phyloP scores from a whole-genome alignment of 768 basidiomycete genomes.

The Baorangia bicolor region DNA sequence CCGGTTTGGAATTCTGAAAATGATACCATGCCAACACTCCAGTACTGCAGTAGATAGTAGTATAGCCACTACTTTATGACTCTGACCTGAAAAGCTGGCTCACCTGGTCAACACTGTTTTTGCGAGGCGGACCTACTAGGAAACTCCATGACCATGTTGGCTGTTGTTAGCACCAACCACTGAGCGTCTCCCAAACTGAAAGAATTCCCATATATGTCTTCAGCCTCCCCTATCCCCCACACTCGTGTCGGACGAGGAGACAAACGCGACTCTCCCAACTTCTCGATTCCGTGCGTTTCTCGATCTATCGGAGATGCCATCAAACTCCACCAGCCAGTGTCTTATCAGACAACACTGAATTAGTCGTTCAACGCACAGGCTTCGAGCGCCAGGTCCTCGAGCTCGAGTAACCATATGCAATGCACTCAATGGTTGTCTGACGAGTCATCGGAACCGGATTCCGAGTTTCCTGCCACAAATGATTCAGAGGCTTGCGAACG shows the following conservation, averaged over 20 bases:
- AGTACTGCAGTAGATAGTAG: no score
- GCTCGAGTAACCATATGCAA: neutral
- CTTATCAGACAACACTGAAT: neutral
- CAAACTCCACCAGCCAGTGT: neutral
- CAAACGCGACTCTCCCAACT: neutral
- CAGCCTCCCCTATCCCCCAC: neutral
- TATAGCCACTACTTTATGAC: neutral
- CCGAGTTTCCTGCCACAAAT: no score
- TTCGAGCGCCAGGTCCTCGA: neutral
- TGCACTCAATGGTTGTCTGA: no score
- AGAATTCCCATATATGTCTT: neutral
- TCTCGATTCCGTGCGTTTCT: no score
- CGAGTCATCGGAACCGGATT: no score
- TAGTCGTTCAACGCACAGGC: neutral
- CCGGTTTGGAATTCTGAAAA: conserved; percentile 6
- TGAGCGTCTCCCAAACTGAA: neutral
- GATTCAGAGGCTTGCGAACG: no score
- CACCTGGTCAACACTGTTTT: neutral
- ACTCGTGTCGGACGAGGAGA: no score
- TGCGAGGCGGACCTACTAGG: neutral
- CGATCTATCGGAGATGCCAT: neutral
- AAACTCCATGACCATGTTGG: neutral
- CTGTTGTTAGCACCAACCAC: neutral
- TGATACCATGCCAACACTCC: conserved; percentile 1
- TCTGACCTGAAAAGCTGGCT: neutral